Conservation (phyloP, 2,329 filamentous ascomycete species). For the Epichloe brachyelytri region DNA sequence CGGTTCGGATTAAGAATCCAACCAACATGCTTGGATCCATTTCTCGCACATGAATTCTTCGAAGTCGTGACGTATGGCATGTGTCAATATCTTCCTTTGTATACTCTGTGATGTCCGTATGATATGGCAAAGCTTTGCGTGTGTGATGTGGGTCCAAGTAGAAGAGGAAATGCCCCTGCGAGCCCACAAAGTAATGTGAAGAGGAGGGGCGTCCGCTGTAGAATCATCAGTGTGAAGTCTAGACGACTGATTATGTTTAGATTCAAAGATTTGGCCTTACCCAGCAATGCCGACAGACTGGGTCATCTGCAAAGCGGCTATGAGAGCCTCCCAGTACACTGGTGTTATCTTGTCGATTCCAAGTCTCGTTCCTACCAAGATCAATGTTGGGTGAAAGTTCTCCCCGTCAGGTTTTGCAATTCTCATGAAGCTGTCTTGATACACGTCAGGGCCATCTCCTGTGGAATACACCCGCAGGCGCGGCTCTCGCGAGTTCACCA, state of each 20-base stretch:
- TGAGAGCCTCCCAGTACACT: conserved; percentile 90
- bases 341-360: conserved; percentile 91
- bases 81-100: conserved; percentile 62
- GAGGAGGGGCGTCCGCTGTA: conserved; percentile 78
- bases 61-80: conserved; percentile 77
- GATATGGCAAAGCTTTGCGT: conserved; percentile 56
- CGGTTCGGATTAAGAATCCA: conserved; percentile 73
- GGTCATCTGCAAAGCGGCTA: conserved; percentile 68
- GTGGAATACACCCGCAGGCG: conserved; percentile 75
- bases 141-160: conserved; percentile 93
- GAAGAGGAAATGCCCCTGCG: conserved; percentile 65
- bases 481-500: conserved; percentile 53
- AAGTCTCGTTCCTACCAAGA: conserved; percentile 77
- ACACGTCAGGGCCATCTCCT: conserved; percentile 81
- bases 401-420: conserved; percentile 56
- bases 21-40: conserved; percentile 99
- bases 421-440: conserved; percentile 75
- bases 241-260: background rate
- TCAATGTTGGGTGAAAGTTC: conserved; percentile 68
- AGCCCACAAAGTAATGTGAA: conserved; percentile 53
- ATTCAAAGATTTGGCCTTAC: conserved; percentile 34
- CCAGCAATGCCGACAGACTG: conserved; percentile 96
- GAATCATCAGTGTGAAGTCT: background rate
- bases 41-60: conserved; percentile 71
- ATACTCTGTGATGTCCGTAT: conserved; percentile 43